phyloP scores from a whole-genome alignment of 116 monocot genomes.

The Iris pallida region DNA sequence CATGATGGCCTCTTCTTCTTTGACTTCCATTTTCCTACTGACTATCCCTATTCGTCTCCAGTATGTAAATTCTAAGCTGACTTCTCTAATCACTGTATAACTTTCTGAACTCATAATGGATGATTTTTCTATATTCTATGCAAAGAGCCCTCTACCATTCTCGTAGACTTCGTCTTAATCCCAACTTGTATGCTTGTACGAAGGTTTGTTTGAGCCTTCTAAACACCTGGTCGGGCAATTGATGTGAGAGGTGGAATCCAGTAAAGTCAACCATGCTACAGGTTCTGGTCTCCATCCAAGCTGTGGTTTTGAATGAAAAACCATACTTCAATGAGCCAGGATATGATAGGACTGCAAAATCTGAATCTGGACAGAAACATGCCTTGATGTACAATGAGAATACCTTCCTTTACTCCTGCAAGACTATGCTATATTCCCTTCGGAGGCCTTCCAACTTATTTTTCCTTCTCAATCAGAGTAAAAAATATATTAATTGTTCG shows the following conservation, averaged over 20 bases:
- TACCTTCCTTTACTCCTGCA: no score
- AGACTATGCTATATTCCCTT: no score
- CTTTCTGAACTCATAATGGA: not conserved
- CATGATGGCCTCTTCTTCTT: slow-evolving; percentile 42
- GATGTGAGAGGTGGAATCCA: slow-evolving; percentile 41
- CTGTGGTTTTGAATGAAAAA: slow-evolving; percentile 53
- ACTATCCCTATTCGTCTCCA: slow-evolving; percentile 21
- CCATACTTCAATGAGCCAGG: no score
- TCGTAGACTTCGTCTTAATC: slow-evolving; percentile 40
- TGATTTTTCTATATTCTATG: slow-evolving; percentile 4
- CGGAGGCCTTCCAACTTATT: slow-evolving; percentile 28
- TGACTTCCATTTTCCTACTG: slow-evolving; percentile 15
- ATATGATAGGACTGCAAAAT: no score
- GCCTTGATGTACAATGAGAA: no score
- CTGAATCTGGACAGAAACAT: no score
- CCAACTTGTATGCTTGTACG: slow-evolving; percentile 43
- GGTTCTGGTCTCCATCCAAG: slow-evolving; percentile 56
- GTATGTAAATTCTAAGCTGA: slow-evolving; percentile 4
- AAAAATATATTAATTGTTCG: no score
- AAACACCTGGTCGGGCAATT: slow-evolving; percentile 34
- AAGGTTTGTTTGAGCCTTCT: slow-evolving; percentile 57
- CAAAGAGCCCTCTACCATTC: slow-evolving; percentile 43
- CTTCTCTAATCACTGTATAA: no score
- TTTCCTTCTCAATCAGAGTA: no score
- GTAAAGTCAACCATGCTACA: slow-evolving; percentile 43